Evolutionary conservation across 2,329 filamentous ascomycete genomes (phyloP).

Genomic region (Pestalotiopsis sp.): DNA sequence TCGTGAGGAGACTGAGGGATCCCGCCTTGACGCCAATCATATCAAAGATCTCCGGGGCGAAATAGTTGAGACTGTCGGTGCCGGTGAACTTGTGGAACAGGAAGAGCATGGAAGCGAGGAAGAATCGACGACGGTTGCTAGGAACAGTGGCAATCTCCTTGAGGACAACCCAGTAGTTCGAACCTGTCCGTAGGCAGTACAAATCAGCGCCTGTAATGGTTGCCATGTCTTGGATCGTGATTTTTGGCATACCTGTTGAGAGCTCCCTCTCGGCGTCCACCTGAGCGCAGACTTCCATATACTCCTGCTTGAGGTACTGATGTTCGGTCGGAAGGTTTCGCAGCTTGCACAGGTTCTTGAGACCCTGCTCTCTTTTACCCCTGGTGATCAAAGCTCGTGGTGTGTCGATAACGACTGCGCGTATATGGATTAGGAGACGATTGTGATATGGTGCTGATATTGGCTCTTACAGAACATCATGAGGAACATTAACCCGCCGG

Average conservation of each 20-base stretch:
- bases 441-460: background rate
- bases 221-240: background rate
- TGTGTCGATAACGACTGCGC: slow-evolving; percentile 33
- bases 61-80: slow-evolving; percentile 43
- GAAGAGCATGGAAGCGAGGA: slow-evolving; percentile 37
- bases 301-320: slow-evolving; percentile 39
- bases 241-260: background rate
- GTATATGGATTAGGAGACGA: background rate
- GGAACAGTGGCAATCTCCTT: slow-evolving; percentile 32
- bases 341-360: slow-evolving; percentile 39
- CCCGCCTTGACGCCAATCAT: slow-evolving; percentile 38
- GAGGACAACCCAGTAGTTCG: slow-evolving; percentile 35
- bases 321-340: slow-evolving; percentile 39
- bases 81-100: slow-evolving; percentile 45
- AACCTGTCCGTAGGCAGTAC: slow-evolving; percentile 25
- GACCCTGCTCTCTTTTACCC: slow-evolving; percentile 35
- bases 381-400: slow-evolving; percentile 37
- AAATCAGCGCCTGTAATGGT: slow-evolving; percentile 17
- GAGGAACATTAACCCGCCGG: slow-evolving; percentile 36
- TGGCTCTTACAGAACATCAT: slow-evolving; percentile 32
- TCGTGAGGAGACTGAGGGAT: slow-evolving; percentile 36
- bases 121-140: slow-evolving; percentile 35
- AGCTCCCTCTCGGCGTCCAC: slow-evolving; percentile 31
- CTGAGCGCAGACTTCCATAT: slow-evolving; percentile 37
- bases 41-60: slow-evolving; percentile 40